Percentiles rank a stretch among this genome's conserved stretches.
phyloP scores from a whole-genome alignment of 805 yeast species.

The Wickerhamomyces pijperi region DNA sequence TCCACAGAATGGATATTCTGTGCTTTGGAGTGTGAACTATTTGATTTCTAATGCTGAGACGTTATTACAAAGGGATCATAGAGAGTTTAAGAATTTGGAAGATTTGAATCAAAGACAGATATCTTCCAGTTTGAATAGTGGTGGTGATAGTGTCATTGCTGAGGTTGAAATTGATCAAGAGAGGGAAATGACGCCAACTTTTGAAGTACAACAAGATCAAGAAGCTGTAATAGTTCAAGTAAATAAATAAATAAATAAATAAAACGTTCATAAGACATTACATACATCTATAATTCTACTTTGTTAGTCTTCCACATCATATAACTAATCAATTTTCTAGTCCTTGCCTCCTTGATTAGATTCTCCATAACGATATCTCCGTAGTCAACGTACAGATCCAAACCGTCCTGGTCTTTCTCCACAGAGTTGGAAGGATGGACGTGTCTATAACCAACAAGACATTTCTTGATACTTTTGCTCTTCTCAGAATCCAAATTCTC shows the following conservation, averaged over 20 bases:
- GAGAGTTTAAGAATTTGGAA: background rate
- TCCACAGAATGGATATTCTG: background rate
- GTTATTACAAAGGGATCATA: background rate
- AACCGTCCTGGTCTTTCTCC: background rate
- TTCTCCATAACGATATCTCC: background rate
- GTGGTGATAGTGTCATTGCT: no score
- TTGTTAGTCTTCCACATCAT: background rate
- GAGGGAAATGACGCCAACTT: no score
- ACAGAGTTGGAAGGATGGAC: constrained; percentile 33
- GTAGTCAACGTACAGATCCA: background rate
- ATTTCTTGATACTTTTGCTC: constrained; percentile 37
- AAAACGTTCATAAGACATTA: background rate
- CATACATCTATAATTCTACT: background rate
- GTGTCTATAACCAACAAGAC: constrained; percentile 55
- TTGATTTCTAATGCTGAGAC: background rate
- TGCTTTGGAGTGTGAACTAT: background rate
- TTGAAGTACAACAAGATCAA: no score
- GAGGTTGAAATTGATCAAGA: no score
- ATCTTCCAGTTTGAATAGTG: no score
- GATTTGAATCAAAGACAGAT: no score
- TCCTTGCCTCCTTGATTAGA: background rate
- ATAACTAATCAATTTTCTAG: background rate
- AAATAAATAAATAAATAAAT: no score
- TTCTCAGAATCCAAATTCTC: constrained; percentile 14
- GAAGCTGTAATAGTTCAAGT: no score